A percentile compares a stretch with the other conserved stretches of the same genome.
These are phyloP conservation scores for Aspergillus texensis DNA, from an alignment of 2,329 filamentous ascomycete species.

Conservation along the genomic window DNA sequence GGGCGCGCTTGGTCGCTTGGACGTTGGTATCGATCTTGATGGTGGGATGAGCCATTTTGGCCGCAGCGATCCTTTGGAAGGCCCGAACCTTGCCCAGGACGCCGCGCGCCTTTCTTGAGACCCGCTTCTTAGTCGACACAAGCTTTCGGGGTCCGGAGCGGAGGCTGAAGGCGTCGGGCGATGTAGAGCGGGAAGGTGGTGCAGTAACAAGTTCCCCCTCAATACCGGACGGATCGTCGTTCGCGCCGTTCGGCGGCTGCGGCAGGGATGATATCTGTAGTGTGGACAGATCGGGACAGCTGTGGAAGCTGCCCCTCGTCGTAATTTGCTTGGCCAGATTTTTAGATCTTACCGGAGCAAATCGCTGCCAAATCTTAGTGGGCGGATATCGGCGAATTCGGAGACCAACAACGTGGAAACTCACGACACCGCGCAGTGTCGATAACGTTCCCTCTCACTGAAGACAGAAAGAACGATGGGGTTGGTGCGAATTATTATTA, in stretches of 20 bases:
- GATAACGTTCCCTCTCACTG: neutral
- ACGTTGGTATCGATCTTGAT: slow-evolving; percentile 45
- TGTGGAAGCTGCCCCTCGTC: slow-evolving; percentile 44
- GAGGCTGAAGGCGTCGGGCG: slow-evolving; percentile 33
- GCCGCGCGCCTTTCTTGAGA: slow-evolving; percentile 43
- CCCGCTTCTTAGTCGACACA: slow-evolving; percentile 34
- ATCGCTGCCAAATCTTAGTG: slow-evolving; percentile 11
- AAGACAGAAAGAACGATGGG: neutral
- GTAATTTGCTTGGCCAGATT: slow-evolving; percentile 45
- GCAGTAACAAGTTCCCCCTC: slow-evolving; percentile 32
- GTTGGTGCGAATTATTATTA: neutral
- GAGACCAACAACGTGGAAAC: neutral
- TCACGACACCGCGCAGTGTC: slow-evolving; percentile 1
- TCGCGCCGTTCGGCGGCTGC: slow-evolving; percentile 26
- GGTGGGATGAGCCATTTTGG: slow-evolving; percentile 45
- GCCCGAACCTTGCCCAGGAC: slow-evolving; percentile 45
- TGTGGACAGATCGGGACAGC: slow-evolving; percentile 47
- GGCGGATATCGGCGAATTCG: neutral
- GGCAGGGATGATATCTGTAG: slow-evolving; percentile 36
- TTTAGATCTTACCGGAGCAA: slow-evolving; percentile 32
- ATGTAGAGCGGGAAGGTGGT: slow-evolving; percentile 34
- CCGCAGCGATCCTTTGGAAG: slow-evolving; percentile 42
- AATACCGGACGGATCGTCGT: slow-evolving; percentile 26
- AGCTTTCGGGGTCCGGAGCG: slow-evolving; percentile 34
- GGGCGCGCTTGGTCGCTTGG: slow-evolving; percentile 41